Base-by-base conservation (phyloP, 768 basidiomycete species). In the Filobasidium floriforme region DNA sequence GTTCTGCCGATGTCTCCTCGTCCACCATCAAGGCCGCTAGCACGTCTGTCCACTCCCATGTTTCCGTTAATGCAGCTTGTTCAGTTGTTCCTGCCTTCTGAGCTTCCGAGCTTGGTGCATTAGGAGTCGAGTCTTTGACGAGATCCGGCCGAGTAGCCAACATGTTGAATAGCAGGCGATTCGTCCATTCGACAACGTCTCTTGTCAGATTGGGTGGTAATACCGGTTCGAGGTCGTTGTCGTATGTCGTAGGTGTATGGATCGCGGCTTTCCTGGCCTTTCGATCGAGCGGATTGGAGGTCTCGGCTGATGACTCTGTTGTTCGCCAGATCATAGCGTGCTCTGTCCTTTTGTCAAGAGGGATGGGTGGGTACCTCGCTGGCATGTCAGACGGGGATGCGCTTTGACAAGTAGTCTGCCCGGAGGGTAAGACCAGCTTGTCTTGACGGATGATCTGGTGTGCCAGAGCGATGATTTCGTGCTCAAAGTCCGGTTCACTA, bases 231-330 rank as follows among this genome's bases (percentile, higher is more conserved):
- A 57, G 54, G 26, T 57, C 54, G 54, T 26, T 15, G 29, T 57
- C 54, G 26, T 57, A 57, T 15, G 54, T 57, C 46, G 54, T 57
- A 32, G 22, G 54, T 15, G 54, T 57, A 15, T 24, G 15, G n/a
- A 4, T 15, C 15, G 19, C 7, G 4, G 29, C 18, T 24, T 57
- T 32, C 26, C 26, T 32, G n/a, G 26, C 18, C 54, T 28, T 19
- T 14, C 15, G 54, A 7, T 32, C 5, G 4, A 22, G 54, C 29
- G 19, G 22, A 24, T 51, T 51, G 12, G 18, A 12, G 46, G 19
- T 26, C 54, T 57, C 54, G 54, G 29, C 24, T 15, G 54, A 24
- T 22, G 22, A 15, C 7, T 57, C 24, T 6, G 54, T 57, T 15
- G 54, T 57, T 15, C 54, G 22, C 54, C 54, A 57, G 19, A 57